A percentile compares a stretch with the other conserved stretches of the same genome.
Conservation (phyloP, 495 filamentous ascomycete species). For the Daldinia childiae region DNA sequence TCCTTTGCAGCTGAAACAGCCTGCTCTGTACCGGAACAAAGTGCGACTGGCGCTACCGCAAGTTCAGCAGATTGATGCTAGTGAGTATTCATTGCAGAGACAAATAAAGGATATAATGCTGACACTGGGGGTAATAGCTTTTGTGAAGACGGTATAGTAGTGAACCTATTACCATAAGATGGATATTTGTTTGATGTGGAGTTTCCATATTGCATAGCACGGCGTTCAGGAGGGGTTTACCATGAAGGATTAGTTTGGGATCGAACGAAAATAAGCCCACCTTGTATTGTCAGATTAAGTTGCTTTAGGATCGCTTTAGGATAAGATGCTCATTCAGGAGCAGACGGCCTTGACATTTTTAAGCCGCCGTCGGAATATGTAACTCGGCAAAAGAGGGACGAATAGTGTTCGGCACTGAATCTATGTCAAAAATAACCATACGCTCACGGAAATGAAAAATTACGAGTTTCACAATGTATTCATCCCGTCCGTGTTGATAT, state of each 20-base stretch:
- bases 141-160: slow-evolving; percentile 43
- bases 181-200: slow-evolving; percentile 5
- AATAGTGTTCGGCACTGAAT: slow-evolving; percentile 17
- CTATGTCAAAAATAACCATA: slow-evolving; percentile 37
- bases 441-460: slow-evolving; percentile 36
- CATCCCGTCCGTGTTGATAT: slow-evolving; percentile 29
- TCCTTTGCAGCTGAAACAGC: slow-evolving; percentile 79
- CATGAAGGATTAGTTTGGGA: background rate
- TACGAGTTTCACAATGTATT: slow-evolving; percentile 27
- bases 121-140: slow-evolving; percentile 53
- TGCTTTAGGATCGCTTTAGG: slow-evolving; percentile 6
- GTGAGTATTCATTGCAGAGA: slow-evolving; percentile 65
- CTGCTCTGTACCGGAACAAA: slow-evolving; percentile 91
- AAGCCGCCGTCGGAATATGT: slow-evolving; percentile 4
- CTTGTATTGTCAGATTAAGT: slow-evolving; percentile 16
- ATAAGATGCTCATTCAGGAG: slow-evolving; percentile 3
- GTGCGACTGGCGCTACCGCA: slow-evolving; percentile 86
- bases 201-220: slow-evolving; percentile 42
- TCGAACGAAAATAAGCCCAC: slow-evolving; percentile 10
- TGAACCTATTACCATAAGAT: background rate
- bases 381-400: slow-evolving; percentile 10
- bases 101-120: slow-evolving; percentile 26
- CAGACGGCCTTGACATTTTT: slow-evolving; percentile 6
- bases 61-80: slow-evolving; percentile 93
- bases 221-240: slow-evolving; percentile 40